A percentile compares a stretch with the other conserved stretches of the same genome.
phyloP scores from a whole-genome alignment of 768 basidiomycete species.

The Leccinum sublutescens region DNA sequence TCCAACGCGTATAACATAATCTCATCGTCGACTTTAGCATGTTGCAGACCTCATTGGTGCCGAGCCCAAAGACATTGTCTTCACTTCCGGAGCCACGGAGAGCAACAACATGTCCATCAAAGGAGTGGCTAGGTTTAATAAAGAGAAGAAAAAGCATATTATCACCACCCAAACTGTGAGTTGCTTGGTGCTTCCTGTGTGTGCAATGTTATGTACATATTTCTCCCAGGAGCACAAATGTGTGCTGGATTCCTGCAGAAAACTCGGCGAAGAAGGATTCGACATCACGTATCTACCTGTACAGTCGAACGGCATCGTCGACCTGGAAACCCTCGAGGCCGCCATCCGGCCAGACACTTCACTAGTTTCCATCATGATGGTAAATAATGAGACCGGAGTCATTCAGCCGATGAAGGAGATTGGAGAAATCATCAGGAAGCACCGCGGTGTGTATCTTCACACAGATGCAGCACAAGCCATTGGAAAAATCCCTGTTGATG shows the following conservation, averaged over 20 bases:
- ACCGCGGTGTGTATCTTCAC: slow-evolving; percentile 92
- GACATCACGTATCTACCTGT: slow-evolving; percentile 98
- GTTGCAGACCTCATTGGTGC: slow-evolving; percentile 93
- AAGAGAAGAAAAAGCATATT: slow-evolving; percentile 88
- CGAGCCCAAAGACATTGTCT: slow-evolving; percentile 91
- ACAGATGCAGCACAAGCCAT: slow-evolving; percentile 97
- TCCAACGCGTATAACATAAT: neutral
- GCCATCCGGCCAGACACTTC: slow-evolving; percentile 92
- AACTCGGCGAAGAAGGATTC: slow-evolving; percentile 94
- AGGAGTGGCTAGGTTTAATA: slow-evolving; percentile 93
- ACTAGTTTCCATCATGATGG: slow-evolving; percentile 96
- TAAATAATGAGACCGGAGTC: slow-evolving; percentile 99
- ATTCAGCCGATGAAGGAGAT: slow-evolving; percentile 98
- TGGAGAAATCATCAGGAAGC: slow-evolving; percentile 78
- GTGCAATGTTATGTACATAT: slow-evolving; percentile 1
- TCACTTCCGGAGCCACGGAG: slow-evolving; percentile 98
- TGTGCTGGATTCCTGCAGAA: slow-evolving; percentile 95
- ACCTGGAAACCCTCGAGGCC: slow-evolving; percentile 73
- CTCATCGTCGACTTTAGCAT: slow-evolving; percentile 47
- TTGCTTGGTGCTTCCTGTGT: slow-evolving; percentile 7
- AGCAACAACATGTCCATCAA: slow-evolving; percentile 98
- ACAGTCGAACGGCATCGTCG: slow-evolving; percentile 77
- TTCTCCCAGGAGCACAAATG: slow-evolving; percentile 92
- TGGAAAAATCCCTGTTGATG: slow-evolving; percentile 89
- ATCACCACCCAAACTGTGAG: slow-evolving; percentile 92